Percentiles rank a stretch among this genome's conserved stretches.
These are phyloP conservation scores for Thalassiosira pacifica DNA, from an alignment of 352 stramenopile genomes.

Conservation along the genomic window DNA sequence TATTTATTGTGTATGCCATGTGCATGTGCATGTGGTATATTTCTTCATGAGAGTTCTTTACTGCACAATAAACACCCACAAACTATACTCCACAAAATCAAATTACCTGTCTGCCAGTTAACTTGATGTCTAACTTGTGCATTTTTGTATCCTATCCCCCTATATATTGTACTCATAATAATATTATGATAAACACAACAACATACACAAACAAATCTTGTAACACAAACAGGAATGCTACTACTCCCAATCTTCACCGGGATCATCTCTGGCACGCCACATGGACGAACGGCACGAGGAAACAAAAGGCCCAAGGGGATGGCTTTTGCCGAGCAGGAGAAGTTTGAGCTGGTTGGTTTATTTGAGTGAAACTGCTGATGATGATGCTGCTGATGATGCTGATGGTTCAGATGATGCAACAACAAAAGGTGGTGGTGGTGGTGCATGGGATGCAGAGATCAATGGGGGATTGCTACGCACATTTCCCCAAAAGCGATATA, in stretches of 20 bases:
- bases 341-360: constrained; percentile 41
- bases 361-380: constrained; percentile 32
- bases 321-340: constrained; percentile 21
- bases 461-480: constrained; percentile 23
- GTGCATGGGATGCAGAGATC: neutral
- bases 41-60: too few species aligned
- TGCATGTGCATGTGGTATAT: neutral
- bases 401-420: constrained; percentile 12
- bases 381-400: constrained; percentile 11
- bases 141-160: too few species aligned
- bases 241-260: constrained; percentile 47
- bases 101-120: too few species aligned
- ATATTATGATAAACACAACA: too few species aligned
- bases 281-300: constrained; percentile 48
- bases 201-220: too few species aligned
- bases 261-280: constrained; percentile 24
- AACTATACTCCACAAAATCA: too few species aligned
- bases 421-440: neutral
- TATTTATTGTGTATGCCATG: too few species aligned
- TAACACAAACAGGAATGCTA: constrained; percentile 63
- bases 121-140: too few species aligned
- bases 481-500: constrained; percentile 3
- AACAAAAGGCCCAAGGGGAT: constrained; percentile 43
- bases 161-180: too few species aligned
- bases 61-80: too few species aligned